phyloP scores from a whole-genome alignment of 345 rosid species.

The Populus tremula region DNA sequence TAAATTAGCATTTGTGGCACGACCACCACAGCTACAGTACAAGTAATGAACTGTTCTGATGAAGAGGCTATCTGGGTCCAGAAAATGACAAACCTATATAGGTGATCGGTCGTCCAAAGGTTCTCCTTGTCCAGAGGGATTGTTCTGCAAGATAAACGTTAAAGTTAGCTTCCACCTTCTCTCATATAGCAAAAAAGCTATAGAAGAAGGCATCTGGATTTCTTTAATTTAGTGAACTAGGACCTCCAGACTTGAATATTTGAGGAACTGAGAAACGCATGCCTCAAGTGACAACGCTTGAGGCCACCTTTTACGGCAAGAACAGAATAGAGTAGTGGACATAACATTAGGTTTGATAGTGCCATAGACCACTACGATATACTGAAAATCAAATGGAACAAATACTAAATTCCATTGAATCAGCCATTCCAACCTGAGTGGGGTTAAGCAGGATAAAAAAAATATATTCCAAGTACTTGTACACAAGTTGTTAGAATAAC shows the following conservation, averaged over 20 bases:
- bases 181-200: background rate
- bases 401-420: background rate
- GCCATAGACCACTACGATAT: background rate
- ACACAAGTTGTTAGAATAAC: background rate
- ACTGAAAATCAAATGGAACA: background rate
- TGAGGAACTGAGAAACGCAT: background rate
- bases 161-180: background rate
- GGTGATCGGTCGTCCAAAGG: slow-evolving; percentile 6
- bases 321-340: background rate
- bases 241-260: background rate
- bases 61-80: slow-evolving; percentile 7
- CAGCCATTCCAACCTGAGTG: background rate
- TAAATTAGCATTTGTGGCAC: slow-evolving; percentile 12
- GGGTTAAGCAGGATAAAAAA: background rate
- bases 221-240: background rate
- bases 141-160: slow-evolving; percentile 21
- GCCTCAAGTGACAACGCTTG: background rate
- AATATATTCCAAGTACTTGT: background rate
- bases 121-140: slow-evolving; percentile 23
- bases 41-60: slow-evolving; percentile 5
- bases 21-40: slow-evolving; percentile 1
- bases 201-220: background rate
- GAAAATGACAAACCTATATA: slow-evolving; percentile 26
- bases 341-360: background rate
- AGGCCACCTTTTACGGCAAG: background rate